Conservation (phyloP, 2,329 filamentous ascomycete species). For the Exophiala spinifera region DNA sequence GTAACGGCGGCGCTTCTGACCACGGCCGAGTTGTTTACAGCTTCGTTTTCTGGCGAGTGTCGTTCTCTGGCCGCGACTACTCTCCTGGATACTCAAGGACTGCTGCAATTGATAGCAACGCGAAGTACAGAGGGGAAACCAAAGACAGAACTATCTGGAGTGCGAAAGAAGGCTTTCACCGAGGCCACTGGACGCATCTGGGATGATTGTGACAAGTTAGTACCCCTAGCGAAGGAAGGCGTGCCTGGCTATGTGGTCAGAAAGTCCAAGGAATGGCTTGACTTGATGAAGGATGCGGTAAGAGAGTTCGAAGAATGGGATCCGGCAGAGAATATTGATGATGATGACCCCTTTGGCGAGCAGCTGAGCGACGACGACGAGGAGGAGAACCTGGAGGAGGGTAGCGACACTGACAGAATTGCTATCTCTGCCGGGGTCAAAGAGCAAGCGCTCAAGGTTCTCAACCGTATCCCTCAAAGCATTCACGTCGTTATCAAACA, state of each 20-base stretch:
- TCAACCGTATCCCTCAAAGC: slow-evolving; percentile 43
- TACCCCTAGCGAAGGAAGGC: slow-evolving; percentile 62
- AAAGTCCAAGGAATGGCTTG: slow-evolving; percentile 71
- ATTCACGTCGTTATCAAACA: slow-evolving; percentile 44
- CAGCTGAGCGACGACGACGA: slow-evolving; percentile 34
- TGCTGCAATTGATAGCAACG: slow-evolving; percentile 59
- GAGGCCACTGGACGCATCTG: slow-evolving; percentile 74
- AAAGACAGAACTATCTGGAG: slow-evolving; percentile 30
- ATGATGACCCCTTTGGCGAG: slow-evolving; percentile 38
- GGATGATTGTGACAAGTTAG: slow-evolving; percentile 74
- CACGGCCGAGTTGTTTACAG: slow-evolving; percentile 59
- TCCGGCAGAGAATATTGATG: slow-evolving; percentile 65
- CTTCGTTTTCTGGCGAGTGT: slow-evolving; percentile 62
- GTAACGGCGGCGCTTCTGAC: slow-evolving; percentile 68
- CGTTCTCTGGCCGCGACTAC: slow-evolving; percentile 57
- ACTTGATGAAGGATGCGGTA: slow-evolving; percentile 75
- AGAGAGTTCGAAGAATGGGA: slow-evolving; percentile 87
- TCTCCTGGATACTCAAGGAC: slow-evolving; percentile 59
- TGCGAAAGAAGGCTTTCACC: slow-evolving; percentile 53
- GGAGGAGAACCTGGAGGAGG: slow-evolving; percentile 24
- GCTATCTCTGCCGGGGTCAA: slow-evolving; percentile 41
- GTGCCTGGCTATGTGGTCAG: slow-evolving; percentile 67
- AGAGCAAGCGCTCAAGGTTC: slow-evolving; percentile 40
- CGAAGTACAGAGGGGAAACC: slow-evolving; percentile 37
- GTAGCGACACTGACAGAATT: slow-evolving; percentile 28